phyloP scores from a whole-genome alignment of 768 basidiomycete species.

The Gelatoporia subvermispora region DNA sequence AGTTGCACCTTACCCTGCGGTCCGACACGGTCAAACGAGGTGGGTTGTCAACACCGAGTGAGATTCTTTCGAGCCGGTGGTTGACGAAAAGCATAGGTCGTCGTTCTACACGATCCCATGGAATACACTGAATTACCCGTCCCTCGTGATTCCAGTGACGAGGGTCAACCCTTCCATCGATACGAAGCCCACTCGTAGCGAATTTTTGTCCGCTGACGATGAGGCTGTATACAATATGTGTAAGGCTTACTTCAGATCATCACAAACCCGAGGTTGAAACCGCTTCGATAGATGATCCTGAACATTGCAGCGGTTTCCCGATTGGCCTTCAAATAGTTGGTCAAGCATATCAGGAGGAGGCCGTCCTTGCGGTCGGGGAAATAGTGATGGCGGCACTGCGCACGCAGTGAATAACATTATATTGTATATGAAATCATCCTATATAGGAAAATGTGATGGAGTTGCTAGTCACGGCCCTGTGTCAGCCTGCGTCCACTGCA shows the following conservation, averaged over 20 bases:
- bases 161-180: constrained; percentile 40
- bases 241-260: constrained; percentile 19
- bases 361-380: constrained; percentile 27
- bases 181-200: constrained; percentile 23
- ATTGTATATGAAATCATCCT: neutral
- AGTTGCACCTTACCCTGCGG: constrained; percentile 34
- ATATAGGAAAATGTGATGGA: too few species aligned
- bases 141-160: constrained; percentile 42
- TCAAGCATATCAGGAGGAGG: constrained; percentile 33
- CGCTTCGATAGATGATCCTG: constrained; percentile 33
- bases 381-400: constrained; percentile 23
- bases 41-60: constrained; percentile 10
- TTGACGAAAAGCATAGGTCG: constrained; percentile 2
- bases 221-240: constrained; percentile 36
- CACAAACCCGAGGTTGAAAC: neutral
- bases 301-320: constrained; percentile 29
- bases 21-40: constrained; percentile 37
- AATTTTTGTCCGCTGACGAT: constrained; percentile 38
- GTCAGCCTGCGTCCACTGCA: too few species aligned
- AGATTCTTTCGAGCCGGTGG: neutral
- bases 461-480: too few species aligned
- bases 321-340: constrained; percentile 33
- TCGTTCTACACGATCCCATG: constrained; percentile 36
- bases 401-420: neutral
- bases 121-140: constrained; percentile 41